Conservation (phyloP, 2,329 filamentous ascomycete species). For the Ceratocystis colombiana region DNA sequence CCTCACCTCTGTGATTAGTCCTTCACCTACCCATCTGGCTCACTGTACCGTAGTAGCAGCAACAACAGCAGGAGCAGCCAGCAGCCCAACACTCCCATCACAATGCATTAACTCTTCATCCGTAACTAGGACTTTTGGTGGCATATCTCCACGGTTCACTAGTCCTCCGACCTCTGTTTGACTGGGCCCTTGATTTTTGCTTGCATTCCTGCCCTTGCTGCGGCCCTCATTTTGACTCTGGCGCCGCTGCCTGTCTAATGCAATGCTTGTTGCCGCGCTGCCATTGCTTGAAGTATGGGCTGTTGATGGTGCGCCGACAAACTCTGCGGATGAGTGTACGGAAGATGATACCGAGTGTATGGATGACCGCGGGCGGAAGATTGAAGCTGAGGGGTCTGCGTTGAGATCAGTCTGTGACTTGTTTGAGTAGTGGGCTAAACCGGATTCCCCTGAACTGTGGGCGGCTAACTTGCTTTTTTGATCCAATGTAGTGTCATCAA, state of each 20-base stretch:
- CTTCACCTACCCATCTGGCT: too few species aligned
- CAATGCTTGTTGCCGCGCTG: conserved; percentile 7
- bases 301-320: neutral
- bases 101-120: neutral
- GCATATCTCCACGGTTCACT: neutral
- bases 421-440: neutral
- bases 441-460: neutral
- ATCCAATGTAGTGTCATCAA: neutral
- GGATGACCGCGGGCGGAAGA: neutral
- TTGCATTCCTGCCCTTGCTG: too few species aligned
- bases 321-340: neutral
- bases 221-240: neutral
- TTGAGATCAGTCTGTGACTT: neutral
- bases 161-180: too few species aligned
- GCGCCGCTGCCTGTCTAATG: neutral
- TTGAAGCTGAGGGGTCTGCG: neutral
- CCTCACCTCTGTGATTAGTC: too few species aligned
- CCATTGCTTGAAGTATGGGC: neutral
- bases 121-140: neutral
- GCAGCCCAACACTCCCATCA: neutral
- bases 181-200: too few species aligned
- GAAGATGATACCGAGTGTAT: conserved; percentile 7
- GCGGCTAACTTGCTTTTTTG: neutral
- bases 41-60: too few species aligned
- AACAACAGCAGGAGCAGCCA: neutral